These are phyloP conservation scores for Tardiomyces depauwii DNA, from an alignment of 1,139 yeast species.

Conservation along the genomic window DNA sequence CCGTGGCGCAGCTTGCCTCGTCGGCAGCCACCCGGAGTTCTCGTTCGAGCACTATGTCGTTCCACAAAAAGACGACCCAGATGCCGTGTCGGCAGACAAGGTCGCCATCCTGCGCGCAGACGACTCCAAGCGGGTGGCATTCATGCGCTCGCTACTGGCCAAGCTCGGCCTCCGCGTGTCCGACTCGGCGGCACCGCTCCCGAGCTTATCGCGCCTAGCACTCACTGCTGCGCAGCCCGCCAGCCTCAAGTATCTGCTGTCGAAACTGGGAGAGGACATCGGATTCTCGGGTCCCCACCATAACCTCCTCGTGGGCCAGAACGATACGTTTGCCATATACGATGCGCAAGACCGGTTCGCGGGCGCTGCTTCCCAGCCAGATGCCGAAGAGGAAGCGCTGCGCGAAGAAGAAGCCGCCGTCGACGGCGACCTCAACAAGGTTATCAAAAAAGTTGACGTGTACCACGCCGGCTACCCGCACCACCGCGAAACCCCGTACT, in stretches of 20 bases:
- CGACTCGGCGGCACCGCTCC: conserved; percentile 38
- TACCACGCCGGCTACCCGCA: conserved; percentile 31
- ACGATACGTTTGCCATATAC: conserved; percentile 44
- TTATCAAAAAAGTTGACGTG: conserved; percentile 43
- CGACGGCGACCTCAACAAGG: conserved; percentile 41
- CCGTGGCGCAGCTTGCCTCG: conserved; percentile 61
- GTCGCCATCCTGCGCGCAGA: conserved; percentile 32
- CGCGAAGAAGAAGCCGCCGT: conserved; percentile 11
- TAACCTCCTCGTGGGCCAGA: conserved; percentile 37
- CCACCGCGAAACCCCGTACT: conserved; percentile 51
- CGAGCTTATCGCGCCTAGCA: conserved; percentile 56
- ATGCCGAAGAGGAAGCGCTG: conserved; percentile 15
- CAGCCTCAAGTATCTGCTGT: not conserved
- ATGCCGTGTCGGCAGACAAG: conserved; percentile 23
- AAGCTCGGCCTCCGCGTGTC: conserved; percentile 62
- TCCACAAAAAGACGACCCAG: conserved; percentile 14
- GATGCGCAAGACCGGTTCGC: conserved; percentile 9
- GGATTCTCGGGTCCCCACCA: conserved; percentile 32
- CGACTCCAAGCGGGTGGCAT: conserved; percentile 40
- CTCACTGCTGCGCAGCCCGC: conserved; percentile 28
- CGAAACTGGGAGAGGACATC: conserved; percentile 19
- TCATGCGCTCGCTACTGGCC: conserved; percentile 43
- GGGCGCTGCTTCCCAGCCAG: not conserved
- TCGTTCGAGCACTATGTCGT: conserved; percentile 38
- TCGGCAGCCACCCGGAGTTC: conserved; percentile 90